Percentiles rank a stretch among this genome's conserved stretches.
These are phyloP conservation scores for Suillus americanus DNA, from an alignment of 768 basidiomycete genomes.

Conservation along the genomic window DNA sequence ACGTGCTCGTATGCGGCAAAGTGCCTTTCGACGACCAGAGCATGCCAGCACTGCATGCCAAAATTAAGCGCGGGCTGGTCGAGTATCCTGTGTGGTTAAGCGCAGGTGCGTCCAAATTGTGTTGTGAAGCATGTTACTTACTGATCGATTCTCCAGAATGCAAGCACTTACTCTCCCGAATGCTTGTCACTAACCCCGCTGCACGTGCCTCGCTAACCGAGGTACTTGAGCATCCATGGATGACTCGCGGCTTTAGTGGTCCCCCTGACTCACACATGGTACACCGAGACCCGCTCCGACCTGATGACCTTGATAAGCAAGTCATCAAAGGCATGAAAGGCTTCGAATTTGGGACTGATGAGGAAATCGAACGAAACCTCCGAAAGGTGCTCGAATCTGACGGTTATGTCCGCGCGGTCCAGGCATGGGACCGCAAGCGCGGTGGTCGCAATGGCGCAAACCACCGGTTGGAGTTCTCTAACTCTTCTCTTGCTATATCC, in stretches of 20 bases:
- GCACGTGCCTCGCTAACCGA: conserved; percentile 82
- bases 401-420: conserved; percentile 67
- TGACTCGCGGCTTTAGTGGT: conserved; percentile 81
- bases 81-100: conserved; percentile 98
- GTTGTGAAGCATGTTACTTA: not conserved
- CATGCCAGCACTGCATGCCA: conserved; percentile 98
- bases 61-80: conserved; percentile 96
- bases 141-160: conserved; percentile 63
- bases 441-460: conserved; percentile 40
- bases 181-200: conserved; percentile 94
- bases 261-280: conserved; percentile 85
- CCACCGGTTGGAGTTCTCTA: conserved; percentile 57
- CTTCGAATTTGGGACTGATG: conserved; percentile 92
- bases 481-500: conserved; percentile 69
- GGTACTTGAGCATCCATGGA: conserved; percentile 89
- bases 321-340: conserved; percentile 92
- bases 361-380: conserved; percentile 79
- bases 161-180: conserved; percentile 88
- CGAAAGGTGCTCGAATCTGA: conserved; percentile 75
- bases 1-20: conserved; percentile 97
- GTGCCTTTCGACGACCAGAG: conserved; percentile 99
- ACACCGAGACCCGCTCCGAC: conserved; percentile 83
- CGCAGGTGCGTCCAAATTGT: conserved; percentile 56
- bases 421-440: conserved; percentile 76
- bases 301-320: conserved; percentile 83